Evolutionary conservation across 2,329 filamentous ascomycete genomes (phyloP), one percentile per base, ranked within the genome.

Genomic region (Colletotrichum nymphaeae): DNA sequence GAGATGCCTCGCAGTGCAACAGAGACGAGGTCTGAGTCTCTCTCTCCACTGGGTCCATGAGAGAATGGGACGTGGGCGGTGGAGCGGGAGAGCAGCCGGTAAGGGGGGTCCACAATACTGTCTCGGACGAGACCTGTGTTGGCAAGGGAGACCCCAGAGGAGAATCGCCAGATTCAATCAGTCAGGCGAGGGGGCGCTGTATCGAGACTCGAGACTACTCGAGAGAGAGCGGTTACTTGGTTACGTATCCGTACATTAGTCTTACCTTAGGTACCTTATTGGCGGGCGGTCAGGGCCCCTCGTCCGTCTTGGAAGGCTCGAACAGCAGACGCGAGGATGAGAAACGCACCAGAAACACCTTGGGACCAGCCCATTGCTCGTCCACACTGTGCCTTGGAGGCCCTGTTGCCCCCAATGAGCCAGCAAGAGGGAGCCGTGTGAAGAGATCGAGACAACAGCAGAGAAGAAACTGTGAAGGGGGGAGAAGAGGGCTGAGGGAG

Each of bases 261-360:
- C 4, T 35, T 35, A 12, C 32, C 32, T 35, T 5, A 35, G 32
- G 32, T 19, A 42, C 22, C 24, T 63, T 53, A 71, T 53, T 56
- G 64, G 46, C 30, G 19, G 68, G 69, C 42, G 58, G 58, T 63
- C 69, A 63, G 64, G 46, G 63, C 60, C 58, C 65, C 58, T 60
- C 56, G 66, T 59, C 37, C 28, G 59, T 60, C 42, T 42, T 56
- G 30, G 53, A 37, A 30, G 28, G 56, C 68, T 64, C 60, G 66
- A 72, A 74, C 67, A 74, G 63, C 62, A 63, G 63, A 63, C 42
- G 63, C 62, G 49, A 67, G 63, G 69, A 74, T 68, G 68, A 74
- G 68, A 74, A 74, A 74, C 72, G 68, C 68, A 74, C 63, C 58
- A 73, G 72, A 74, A 74, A 74, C 72, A 59, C 49, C 68, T 70